Conservation (phyloP, 1,139 yeast genomes). For the Kurtzmaniella quercitrusa region DNA sequence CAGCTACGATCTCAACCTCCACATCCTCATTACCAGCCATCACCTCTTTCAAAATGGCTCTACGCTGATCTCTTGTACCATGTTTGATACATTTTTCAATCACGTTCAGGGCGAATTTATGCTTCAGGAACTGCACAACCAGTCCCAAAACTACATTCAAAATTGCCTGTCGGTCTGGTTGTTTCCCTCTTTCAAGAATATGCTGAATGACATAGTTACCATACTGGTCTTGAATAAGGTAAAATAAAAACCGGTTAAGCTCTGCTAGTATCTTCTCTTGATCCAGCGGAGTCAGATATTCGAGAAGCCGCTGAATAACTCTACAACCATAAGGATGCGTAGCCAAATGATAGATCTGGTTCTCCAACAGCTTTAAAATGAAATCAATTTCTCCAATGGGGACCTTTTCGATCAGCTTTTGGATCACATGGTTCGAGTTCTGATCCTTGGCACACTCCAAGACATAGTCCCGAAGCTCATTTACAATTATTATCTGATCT, state of each 20-base stretch:
- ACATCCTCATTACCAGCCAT: slow-evolving; percentile 46
- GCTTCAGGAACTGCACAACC: slow-evolving; percentile 80
- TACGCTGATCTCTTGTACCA: slow-evolving; percentile 63
- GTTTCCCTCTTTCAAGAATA: slow-evolving; percentile 75
- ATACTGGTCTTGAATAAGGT: slow-evolving; percentile 89
- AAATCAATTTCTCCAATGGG: slow-evolving; percentile 71
- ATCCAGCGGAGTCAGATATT: slow-evolving; percentile 62
- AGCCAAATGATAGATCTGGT: slow-evolving; percentile 82
- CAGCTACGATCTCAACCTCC: slow-evolving; percentile 38
- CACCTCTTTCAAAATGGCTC: slow-evolving; percentile 58
- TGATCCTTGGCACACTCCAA: slow-evolving; percentile 87
- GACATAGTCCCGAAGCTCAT: slow-evolving; percentile 69
- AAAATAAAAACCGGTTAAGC: slow-evolving; percentile 67
- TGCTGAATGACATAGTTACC: slow-evolving; percentile 98
- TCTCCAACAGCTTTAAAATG: slow-evolving; percentile 66
- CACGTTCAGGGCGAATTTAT: slow-evolving; percentile 96
- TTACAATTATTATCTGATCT: slow-evolving; percentile 66
- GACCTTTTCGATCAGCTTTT: slow-evolving; percentile 85
- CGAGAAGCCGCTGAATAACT: slow-evolving; percentile 88
- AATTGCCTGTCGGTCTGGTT: slow-evolving; percentile 39
- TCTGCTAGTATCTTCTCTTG: slow-evolving; percentile 64
- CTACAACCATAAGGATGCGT: slow-evolving; percentile 98
- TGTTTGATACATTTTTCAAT: slow-evolving; percentile 87
- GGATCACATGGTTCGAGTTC: slow-evolving; percentile 97
- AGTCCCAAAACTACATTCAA: slow-evolving; percentile 45